Evolutionary conservation across 352 stramenopile species (phyloP).

Genomic region (Phytophthora ramorum): DNA sequence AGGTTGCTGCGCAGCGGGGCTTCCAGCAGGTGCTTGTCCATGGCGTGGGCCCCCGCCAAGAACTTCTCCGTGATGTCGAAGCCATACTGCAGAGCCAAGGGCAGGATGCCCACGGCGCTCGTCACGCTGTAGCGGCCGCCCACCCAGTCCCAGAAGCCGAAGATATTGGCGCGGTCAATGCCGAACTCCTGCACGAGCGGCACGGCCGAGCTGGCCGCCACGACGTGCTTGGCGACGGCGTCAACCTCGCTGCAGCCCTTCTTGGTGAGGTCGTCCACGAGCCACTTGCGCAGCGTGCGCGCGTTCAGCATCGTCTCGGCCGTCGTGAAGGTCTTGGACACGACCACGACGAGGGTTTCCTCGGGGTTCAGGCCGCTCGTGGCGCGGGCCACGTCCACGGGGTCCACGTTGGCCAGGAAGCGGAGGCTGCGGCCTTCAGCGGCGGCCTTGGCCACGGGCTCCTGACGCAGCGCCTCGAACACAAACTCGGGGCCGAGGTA

Average conservation of each 20-base stretch:
- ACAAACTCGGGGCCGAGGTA: constrained; percentile 98
- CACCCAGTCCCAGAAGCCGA: constrained; percentile 99
- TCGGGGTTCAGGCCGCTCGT: constrained; percentile 94
- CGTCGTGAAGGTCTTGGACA: constrained; percentile 99
- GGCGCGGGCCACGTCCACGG: constrained; percentile 94
- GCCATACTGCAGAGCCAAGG: constrained; percentile 96
- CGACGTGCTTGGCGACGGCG: constrained; percentile 94
- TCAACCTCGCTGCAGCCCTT: constrained; percentile 85
- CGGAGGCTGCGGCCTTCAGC: constrained; percentile 89
- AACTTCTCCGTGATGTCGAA: constrained; percentile 94
- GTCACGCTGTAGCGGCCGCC: constrained; percentile 98
- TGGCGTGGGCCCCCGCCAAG: constrained; percentile 95
- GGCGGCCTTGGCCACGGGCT: constrained; percentile 85
- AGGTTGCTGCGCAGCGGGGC: constrained; percentile 95
- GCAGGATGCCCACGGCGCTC: constrained; percentile 96
- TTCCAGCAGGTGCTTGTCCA: constrained; percentile 98
- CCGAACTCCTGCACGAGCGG: constrained; percentile 92
- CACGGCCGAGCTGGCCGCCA: constrained; percentile 89
- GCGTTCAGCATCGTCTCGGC: constrained; percentile 99
- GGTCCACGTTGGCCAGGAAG: constrained; percentile 99
- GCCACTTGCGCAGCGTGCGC: constrained; percentile 95
- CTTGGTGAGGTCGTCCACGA: constrained; percentile 92
- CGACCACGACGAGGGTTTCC: constrained; percentile 96
- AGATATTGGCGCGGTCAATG: constrained; percentile 96
- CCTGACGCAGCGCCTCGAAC: constrained; percentile 92